phyloP scores from a whole-genome alignment of 1,139 yeast species.

The Candida tunisiensis region DNA sequence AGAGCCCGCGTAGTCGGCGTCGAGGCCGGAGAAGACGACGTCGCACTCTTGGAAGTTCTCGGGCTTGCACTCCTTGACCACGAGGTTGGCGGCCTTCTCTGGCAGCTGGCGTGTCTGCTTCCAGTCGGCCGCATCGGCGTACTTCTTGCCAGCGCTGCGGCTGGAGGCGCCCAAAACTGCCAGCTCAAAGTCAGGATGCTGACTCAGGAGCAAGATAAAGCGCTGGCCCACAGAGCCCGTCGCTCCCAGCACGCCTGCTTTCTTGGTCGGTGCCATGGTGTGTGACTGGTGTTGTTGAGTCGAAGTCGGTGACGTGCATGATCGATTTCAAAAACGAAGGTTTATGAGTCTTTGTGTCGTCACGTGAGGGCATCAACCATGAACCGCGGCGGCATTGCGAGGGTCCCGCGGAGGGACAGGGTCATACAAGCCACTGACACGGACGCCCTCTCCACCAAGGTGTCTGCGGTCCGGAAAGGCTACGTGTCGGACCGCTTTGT shows the following conservation, averaged over 20 bases:
- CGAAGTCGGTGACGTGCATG: neutral
- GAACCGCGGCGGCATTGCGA: no score
- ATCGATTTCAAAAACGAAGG: neutral
- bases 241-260: slow-evolving; percentile 82
- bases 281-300: slow-evolving; percentile 1
- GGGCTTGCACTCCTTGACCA: slow-evolving; percentile 64
- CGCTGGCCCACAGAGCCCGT: slow-evolving; percentile 98
- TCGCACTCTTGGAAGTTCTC: slow-evolving; percentile 78
- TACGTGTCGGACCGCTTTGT: slow-evolving; percentile 43
- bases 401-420: slow-evolving; percentile 20
- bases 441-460: slow-evolving; percentile 70
- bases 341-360: neutral
- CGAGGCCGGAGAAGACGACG: slow-evolving; percentile 87
- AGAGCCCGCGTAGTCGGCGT: slow-evolving; percentile 84
- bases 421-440: slow-evolving; percentile 58
- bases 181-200: slow-evolving; percentile 83
- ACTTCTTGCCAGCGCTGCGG: slow-evolving; percentile 84
- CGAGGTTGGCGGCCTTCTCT: slow-evolving; percentile 37
- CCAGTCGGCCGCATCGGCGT: slow-evolving; percentile 83
- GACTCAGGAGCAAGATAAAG: slow-evolving; percentile 64
- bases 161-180: slow-evolving; percentile 83
- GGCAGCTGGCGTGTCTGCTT: slow-evolving; percentile 84
- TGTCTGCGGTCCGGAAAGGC: slow-evolving; percentile 34
- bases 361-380: no score
- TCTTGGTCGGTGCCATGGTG: no score